These are phyloP conservation scores for Chaetomiaceae sp. DNA, from an alignment of 2,329 filamentous ascomycete species.

Conservation along the genomic window DNA sequence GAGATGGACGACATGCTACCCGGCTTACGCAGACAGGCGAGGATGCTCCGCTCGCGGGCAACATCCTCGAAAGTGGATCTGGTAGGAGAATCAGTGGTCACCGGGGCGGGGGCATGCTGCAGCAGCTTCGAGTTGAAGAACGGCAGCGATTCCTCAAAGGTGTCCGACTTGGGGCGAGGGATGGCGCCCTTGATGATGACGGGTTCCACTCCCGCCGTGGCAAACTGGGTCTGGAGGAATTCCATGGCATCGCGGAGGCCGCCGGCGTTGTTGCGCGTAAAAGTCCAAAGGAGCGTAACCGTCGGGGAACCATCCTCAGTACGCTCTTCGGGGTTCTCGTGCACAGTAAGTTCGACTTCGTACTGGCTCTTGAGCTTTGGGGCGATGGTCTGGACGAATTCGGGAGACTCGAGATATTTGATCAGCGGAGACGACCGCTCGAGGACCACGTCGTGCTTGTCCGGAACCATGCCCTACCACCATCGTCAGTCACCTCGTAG, in stretches of 20 bases:
- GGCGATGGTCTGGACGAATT: conserved; percentile 75
- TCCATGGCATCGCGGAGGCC: conserved; percentile 95
- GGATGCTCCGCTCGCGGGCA: conserved; percentile 76
- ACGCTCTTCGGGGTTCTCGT: conserved; percentile 56
- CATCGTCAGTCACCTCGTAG: conserved; percentile 7
- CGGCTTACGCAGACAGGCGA: conserved; percentile 90
- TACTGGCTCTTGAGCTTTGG: conserved; percentile 86
- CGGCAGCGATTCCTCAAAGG: conserved; percentile 92
- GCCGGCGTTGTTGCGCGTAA: conserved; percentile 95
- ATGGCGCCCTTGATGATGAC: conserved; percentile 90
- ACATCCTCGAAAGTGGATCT: conserved; percentile 81
- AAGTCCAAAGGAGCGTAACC: conserved; percentile 66
- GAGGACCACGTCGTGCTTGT: conserved; percentile 87
- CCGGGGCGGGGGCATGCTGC: conserved; percentile 79
- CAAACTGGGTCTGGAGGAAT: conserved; percentile 80
- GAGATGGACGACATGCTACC: conserved; percentile 92
- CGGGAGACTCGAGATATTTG: conserved; percentile 74
- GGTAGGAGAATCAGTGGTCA: conserved; percentile 82
- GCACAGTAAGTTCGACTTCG: conserved; percentile 79
- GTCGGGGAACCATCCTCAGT: conserved; percentile 56
- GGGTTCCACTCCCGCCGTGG: conserved; percentile 82
- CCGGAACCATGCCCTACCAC: conserved; percentile 83
- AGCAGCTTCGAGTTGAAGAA: conserved; percentile 97
- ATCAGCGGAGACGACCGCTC: conserved; percentile 70
- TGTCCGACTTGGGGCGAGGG: conserved; percentile 96